Evolutionary conservation across 1,139 yeast species (phyloP), one percentile per base, ranked within the genome.

Genomic region (Saccharomycopsis hybrid): DNA sequence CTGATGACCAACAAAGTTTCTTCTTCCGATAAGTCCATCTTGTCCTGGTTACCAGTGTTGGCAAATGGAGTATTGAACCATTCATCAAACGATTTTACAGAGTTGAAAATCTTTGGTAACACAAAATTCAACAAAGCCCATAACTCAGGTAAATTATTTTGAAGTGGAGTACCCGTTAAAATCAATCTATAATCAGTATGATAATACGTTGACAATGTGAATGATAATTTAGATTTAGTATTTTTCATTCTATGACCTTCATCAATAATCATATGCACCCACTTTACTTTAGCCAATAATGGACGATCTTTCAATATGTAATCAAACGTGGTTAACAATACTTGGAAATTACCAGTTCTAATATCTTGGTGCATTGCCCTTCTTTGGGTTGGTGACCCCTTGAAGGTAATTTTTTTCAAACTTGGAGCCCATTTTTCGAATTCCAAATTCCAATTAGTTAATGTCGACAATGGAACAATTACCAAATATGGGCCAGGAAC

Each of bases 181-280:
- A 86, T 85, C 59, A 85, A 73, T 66, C 95, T 75, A 63, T 85
- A 80, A 59, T 82, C 85, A 42, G 88, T 79, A 58, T 79, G 86
- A 59, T 85, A 85, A 58, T 73, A 77, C 44, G 78, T 80, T n/a
- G 85, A 82, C 60, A 86, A 75, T 1, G 92, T 82, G 53, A 73
- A 74, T 0, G 90, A 83, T 51, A 85, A 70, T 61, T 84, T 85
- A 13, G 92, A 83, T 58, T 78, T 82, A 2, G 87, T 74, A 64
- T 85, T 86, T 63, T 86, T 86, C 86, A 86, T 81, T 67, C 95
- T 77, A 65, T 86, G 95, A 59, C 95, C 95, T 69, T 86, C 95
- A 68, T 86, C 95, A 56, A 85, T 86, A 54, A 86, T 82, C 89
- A 85, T 84, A 65, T 85, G 90, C 39, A 83, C 83, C 89, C 92